Percentiles rank a stretch among this genome's conserved stretches.
phyloP scores from a whole-genome alignment of 768 basidiomycete genomes.

The Phanerochaete sordida region DNA sequence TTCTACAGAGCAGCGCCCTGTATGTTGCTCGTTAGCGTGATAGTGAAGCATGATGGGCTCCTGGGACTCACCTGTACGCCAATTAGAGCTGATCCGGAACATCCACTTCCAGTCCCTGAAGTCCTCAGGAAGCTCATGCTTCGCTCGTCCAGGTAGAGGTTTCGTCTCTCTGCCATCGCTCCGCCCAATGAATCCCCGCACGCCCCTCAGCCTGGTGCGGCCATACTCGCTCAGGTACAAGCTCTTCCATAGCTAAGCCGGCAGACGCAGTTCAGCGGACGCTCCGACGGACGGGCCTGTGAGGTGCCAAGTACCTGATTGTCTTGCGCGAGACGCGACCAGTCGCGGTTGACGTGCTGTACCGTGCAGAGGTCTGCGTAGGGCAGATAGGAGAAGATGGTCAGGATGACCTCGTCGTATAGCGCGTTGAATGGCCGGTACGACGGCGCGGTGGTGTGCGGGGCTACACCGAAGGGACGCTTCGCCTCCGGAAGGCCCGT shows the following conservation, averaged over 20 bases:
- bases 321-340: constrained; percentile 64
- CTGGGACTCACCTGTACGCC: constrained; percentile 61
- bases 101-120: constrained; percentile 79
- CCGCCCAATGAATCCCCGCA: constrained; percentile 54
- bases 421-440: constrained; percentile 46
- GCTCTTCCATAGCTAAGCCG: constrained; percentile 58
- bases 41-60: background rate
- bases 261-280: constrained; percentile 14
- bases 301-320: constrained; percentile 49
- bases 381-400: constrained; percentile 69
- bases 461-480: constrained; percentile 38
- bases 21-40: background rate
- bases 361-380: constrained; percentile 64
- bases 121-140: constrained; percentile 28
- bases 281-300: background rate
- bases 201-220: constrained; percentile 63
- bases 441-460: constrained; percentile 11
- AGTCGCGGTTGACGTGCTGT: constrained; percentile 61
- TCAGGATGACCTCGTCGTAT: constrained; percentile 74
- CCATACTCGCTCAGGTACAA: constrained; percentile 66
- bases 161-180: constrained; percentile 56
- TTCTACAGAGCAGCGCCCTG: constrained; percentile 62
- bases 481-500: constrained; percentile 59
- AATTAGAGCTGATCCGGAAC: constrained; percentile 82
- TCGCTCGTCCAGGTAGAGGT: constrained; percentile 52